Evolutionary conservation across 179 eudicot species (phyloP).

Genomic region (Carnegiea gigantea): DNA sequence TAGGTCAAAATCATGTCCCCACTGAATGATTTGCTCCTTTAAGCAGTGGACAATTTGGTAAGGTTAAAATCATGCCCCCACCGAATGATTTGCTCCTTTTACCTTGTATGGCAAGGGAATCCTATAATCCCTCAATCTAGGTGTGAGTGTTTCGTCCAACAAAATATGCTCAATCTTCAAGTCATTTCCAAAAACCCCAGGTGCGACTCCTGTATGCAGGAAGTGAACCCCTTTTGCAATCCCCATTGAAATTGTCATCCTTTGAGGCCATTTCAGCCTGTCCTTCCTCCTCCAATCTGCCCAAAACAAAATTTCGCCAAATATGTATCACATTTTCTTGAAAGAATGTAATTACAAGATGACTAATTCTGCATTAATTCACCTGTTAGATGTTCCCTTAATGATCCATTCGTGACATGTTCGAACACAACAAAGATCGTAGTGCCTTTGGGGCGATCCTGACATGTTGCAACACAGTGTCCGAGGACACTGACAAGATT

Average conservation of each 20-base stretch:
- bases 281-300: conserved; percentile 78
- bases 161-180: conserved; percentile 65
- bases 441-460: conserved; percentile 57
- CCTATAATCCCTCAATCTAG: conserved; percentile 73
- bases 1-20: neutral
- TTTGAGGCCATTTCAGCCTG: conserved; percentile 90
- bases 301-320: neutral
- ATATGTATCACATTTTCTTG: neutral
- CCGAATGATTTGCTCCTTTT: conserved; percentile 6
- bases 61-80: neutral
- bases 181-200: conserved; percentile 69
- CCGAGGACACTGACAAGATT: conserved; percentile 88
- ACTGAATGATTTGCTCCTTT: conserved; percentile 3
- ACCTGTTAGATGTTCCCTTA: conserved; percentile 80
- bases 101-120: conserved; percentile 77
- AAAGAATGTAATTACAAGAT: neutral
- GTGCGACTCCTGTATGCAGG: conserved; percentile 70
- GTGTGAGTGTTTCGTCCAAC: conserved; percentile 77
- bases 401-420: conserved; percentile 64
- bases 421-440: conserved; percentile 73
- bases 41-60: neutral
- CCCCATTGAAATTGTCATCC: conserved; percentile 77
- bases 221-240: conserved; percentile 80
- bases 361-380: neutral
- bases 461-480: conserved; percentile 61